phyloP scores from a whole-genome alignment of 73 alveolate genomes.

The Breviolum minutum region DNA sequence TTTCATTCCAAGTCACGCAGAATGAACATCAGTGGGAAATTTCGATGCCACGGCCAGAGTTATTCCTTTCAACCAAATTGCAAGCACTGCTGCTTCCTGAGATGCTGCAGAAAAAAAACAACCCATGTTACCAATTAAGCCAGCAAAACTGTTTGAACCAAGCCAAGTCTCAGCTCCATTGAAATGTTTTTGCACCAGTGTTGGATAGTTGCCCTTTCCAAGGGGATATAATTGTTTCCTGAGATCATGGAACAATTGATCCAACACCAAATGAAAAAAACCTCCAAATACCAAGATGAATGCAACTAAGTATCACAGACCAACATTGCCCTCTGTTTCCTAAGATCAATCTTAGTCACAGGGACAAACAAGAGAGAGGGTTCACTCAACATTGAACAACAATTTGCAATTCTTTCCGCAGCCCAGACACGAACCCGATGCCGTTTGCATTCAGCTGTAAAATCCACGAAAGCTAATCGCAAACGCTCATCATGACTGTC shows the following conservation, averaged over 20 bases:
- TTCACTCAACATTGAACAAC: not conserved
- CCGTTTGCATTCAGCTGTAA: not conserved
- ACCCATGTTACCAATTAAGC: not conserved
- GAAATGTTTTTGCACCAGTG: conserved; percentile 32
- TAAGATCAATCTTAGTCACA: not conserved
- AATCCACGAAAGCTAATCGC: conserved; percentile 19
- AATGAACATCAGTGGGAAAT: not conserved
- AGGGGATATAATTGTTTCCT: conserved; percentile 18
- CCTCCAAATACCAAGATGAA: not conserved
- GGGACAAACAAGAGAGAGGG: not conserved
- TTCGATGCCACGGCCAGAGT: not conserved
- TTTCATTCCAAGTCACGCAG: not conserved
- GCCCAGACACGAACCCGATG: not conserved
- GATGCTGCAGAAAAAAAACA: not conserved
- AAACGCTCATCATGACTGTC: conserved; percentile 2
- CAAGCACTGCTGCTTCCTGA: conserved; percentile 28
- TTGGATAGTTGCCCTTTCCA: not conserved
- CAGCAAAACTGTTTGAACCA: not conserved
- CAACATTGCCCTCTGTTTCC: not conserved
- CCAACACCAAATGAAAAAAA: not conserved
- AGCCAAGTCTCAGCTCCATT: conserved; percentile 10
- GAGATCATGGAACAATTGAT: not conserved
- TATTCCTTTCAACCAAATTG: conserved; percentile 16
- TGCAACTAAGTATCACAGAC: not conserved
- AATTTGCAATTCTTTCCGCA: not conserved